Evolutionary conservation across 2,329 filamentous ascomycete species (phyloP).

Genomic region (Cladophialophora carrionii): DNA sequence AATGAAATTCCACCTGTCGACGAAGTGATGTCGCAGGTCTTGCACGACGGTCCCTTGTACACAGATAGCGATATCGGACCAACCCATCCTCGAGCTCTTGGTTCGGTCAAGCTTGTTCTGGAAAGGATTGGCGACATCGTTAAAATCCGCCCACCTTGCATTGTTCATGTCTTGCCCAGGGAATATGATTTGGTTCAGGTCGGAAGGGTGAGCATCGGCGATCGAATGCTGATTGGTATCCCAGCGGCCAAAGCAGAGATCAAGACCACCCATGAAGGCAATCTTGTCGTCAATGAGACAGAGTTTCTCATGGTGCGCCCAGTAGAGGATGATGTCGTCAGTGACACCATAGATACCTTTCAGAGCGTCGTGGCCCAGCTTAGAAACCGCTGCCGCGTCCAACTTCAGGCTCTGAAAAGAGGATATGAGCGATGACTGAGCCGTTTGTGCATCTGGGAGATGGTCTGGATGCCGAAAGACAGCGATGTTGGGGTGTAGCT

Average conservation of each 20-base stretch:
- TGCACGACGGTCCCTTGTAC: constrained; percentile 74
- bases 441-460: constrained; percentile 69
- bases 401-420: constrained; percentile 61
- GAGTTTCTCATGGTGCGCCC: constrained; percentile 93
- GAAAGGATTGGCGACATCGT: constrained; percentile 75
- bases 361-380: constrained; percentile 71
- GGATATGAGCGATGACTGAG: constrained; percentile 62
- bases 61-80: constrained; percentile 83
- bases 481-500: constrained; percentile 77
- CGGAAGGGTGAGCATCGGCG: constrained; percentile 77
- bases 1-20: constrained; percentile 90
- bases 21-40: constrained; percentile 76
- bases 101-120: constrained; percentile 84
- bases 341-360: constrained; percentile 80
- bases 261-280: constrained; percentile 89
- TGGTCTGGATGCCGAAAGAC: constrained; percentile 93
- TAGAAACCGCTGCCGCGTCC: constrained; percentile 60
- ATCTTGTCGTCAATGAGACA: constrained; percentile 76
- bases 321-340: constrained; percentile 81
- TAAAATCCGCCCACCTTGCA: constrained; percentile 77
- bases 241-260: constrained; percentile 86
- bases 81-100: constrained; percentile 83
- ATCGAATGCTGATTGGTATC: constrained; percentile 87
- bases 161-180: constrained; percentile 95
- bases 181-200: constrained; percentile 76